Base-by-base conservation (phyloP, 2,329 filamentous ascomycete species). In the Cryphonectria radicalis region DNA sequence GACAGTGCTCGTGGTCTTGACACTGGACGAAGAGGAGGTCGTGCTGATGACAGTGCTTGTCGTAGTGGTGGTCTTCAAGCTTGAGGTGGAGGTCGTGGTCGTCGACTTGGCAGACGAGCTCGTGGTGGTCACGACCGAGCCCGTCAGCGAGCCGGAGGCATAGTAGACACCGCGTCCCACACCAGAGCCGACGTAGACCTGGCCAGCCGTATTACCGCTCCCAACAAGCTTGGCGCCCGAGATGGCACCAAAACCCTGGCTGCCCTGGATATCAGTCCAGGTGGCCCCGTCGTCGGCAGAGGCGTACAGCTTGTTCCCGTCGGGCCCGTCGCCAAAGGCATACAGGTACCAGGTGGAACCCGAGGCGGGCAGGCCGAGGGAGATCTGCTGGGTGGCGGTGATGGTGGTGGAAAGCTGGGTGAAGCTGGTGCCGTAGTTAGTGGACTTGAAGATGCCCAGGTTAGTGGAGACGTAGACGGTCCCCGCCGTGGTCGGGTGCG, bases 381-480 rank as follows among this genome's bases (percentile, higher is more conserved):
- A 79, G 69, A 87, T 79, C 63, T 84, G 80, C 42, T 84, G 78
- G 1, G 82, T 83, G 70, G 81, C 78, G 2, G 77, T 82, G 25
- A 86, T 73, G 11, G 73, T 73, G 0, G 77, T 75, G 6, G 81
- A 80, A 0, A 82, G 75, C 37, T 81, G 77, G 0, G 81, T 80
- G 74, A 89, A 89, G 1, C 81, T 82, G 4, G 78, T 76, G 6
- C 86, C 88, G 50, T 80, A 87, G 76, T 89, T 77, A 7, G 82
- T 85, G 13, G 85, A 87, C 74, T 84, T 84, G 79, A 86, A 89
- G 64, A 90, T 78, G 7, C 88, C 88, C 0, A 75, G 79, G 68
- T 88, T 82, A 0, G 87, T 89, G 0, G 87, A 88, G 1, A 87
- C 87, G 78, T 84, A 88, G 64, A 93, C 84, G 64, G 90, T 87